Evolutionary conservation across 1,284 basidiomycete species (phyloP).

Genomic region (Pseudozyma thailandica): DNA sequence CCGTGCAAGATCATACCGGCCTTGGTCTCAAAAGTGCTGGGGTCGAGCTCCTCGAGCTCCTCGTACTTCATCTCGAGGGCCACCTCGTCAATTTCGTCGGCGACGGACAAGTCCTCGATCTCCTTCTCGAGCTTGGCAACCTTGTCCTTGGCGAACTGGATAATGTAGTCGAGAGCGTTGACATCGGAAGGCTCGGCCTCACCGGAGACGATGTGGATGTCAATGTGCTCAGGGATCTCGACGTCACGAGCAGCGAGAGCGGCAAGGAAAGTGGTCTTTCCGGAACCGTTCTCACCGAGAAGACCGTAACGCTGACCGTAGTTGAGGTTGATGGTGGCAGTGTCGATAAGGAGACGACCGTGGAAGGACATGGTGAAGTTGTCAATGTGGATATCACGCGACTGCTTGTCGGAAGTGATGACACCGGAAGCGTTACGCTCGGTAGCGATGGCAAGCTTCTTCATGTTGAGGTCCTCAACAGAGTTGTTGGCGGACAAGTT

Average conservation of each 20-base stretch:
- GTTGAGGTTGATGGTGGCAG: conserved; percentile 89
- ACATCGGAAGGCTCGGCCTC: conserved; percentile 96
- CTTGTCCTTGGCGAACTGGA: conserved; percentile 90
- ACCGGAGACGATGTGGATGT: conserved; percentile 95
- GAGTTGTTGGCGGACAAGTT: conserved; percentile 53
- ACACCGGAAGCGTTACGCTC: conserved; percentile 75
- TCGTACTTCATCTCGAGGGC: conserved; percentile 90
- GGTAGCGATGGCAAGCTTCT: conserved; percentile 65
- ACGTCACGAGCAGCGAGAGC: conserved; percentile 75
- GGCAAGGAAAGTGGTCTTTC: conserved; percentile 78
- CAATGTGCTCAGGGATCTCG: conserved; percentile 92
- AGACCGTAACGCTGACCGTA: conserved; percentile 95
- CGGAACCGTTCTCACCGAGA: conserved; percentile 95
- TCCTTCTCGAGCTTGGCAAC: conserved; percentile 93
- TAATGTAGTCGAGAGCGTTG: conserved; percentile 95
- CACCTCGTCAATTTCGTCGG: conserved; percentile 87
- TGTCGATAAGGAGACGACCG: conserved; percentile 90
- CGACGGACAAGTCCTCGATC: conserved; percentile 91
- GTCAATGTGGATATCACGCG: conserved; percentile 97
- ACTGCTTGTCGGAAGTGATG: conserved; percentile 88
- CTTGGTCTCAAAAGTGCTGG: conserved; percentile 92
- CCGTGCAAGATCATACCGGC: conserved; percentile 95
- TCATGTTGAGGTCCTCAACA: conserved; percentile 63
- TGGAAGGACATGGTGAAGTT: conserved; percentile 97
- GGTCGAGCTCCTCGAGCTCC: conserved; percentile 97